Percentiles rank a stretch among this genome's conserved stretches.
These are phyloP conservation scores for Naganishia albida DNA, from an alignment of 1,284 basidiomycete genomes.

Conservation along the genomic window DNA sequence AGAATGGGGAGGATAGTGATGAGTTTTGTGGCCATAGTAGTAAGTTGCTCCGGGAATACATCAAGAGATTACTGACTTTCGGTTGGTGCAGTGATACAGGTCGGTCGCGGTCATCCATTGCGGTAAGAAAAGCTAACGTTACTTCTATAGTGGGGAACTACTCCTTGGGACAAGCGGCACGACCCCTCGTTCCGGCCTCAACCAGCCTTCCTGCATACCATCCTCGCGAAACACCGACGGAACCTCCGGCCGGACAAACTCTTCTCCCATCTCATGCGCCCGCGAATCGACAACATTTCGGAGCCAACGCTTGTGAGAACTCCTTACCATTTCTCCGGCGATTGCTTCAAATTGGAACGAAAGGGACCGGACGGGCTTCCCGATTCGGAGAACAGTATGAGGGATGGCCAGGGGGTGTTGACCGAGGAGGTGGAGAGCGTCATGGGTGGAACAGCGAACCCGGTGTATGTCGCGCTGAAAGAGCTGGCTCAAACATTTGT, in stretches of 20 bases:
- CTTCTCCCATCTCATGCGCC: constrained; percentile 47
- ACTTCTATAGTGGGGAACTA: constrained; percentile 33
- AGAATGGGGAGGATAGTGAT: constrained; percentile 41
- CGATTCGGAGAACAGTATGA: constrained; percentile 40
- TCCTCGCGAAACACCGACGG: constrained; percentile 54
- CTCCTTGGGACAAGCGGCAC: constrained; percentile 36
- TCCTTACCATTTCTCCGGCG: constrained; percentile 49
- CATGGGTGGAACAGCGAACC: constrained; percentile 24
- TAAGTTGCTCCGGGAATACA: constrained; percentile 28
- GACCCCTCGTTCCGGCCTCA: constrained; percentile 48
- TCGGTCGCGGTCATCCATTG: background rate
- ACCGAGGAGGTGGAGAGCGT: constrained; percentile 38
- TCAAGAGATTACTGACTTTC: background rate
- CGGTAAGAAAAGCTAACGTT: background rate
- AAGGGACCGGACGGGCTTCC: constrained; percentile 50
- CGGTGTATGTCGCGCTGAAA: constrained; percentile 28
- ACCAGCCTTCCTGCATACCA: constrained; percentile 56
- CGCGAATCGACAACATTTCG: constrained; percentile 46
- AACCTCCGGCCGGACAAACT: constrained; percentile 49
- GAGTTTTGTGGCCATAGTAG: constrained; percentile 50
- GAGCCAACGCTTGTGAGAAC: constrained; percentile 49
- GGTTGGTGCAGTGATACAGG: constrained; percentile 14
- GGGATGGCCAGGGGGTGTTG: constrained; percentile 49
- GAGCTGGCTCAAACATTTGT: constrained; percentile 30
- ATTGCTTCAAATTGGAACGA: constrained; percentile 48